Evolutionary conservation across 441 rosid genomes (phyloP).

Genomic region (Erysimum pusillum): DNA sequence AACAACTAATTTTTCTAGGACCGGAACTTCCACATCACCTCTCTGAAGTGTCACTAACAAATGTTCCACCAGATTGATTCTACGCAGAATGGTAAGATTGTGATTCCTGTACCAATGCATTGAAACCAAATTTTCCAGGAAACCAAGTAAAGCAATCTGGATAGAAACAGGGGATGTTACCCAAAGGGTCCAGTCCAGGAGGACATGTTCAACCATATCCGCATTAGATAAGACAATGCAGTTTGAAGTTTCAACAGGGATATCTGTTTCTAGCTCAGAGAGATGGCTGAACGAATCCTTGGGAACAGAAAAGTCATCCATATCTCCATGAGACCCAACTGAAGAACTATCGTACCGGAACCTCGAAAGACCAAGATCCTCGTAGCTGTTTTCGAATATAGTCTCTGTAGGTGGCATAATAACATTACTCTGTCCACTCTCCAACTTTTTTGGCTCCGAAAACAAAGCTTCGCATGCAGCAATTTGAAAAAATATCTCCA

Average conservation of each 20-base stretch:
- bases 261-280: conserved; percentile 94
- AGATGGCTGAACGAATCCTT: conserved; percentile 96
- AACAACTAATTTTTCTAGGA: conserved; percentile 96
- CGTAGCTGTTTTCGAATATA: conserved; percentile 79
- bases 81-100: conserved; percentile 94
- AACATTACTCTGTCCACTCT: conserved; percentile 51
- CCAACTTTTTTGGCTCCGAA: conserved; percentile 90
- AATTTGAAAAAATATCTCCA: conserved; percentile 96
- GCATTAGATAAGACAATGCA: conserved; percentile 98
- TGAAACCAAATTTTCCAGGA: conserved; percentile 98
- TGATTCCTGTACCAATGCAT: conserved; percentile 99
- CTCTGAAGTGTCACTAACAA: conserved; percentile 96
- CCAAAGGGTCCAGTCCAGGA: conserved; percentile 99
- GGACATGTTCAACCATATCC: conserved; percentile 99
- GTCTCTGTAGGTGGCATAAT: conserved; percentile 61
- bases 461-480: conserved; percentile 99
- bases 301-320: conserved; percentile 93
- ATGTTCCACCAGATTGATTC: conserved; percentile 97
- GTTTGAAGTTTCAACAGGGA: conserved; percentile 90
- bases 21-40: conserved; percentile 99
- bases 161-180: conserved; percentile 90
- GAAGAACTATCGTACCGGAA: conserved; percentile 92
- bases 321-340: conserved; percentile 93
- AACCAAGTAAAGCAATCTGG: conserved; percentile 94
- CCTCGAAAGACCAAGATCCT: conserved; percentile 84